Evolutionary conservation across 1,284 basidiomycete species (phyloP), one percentile per base, ranked within the genome.

Genomic region (Hymenochaete sp.): DNA sequence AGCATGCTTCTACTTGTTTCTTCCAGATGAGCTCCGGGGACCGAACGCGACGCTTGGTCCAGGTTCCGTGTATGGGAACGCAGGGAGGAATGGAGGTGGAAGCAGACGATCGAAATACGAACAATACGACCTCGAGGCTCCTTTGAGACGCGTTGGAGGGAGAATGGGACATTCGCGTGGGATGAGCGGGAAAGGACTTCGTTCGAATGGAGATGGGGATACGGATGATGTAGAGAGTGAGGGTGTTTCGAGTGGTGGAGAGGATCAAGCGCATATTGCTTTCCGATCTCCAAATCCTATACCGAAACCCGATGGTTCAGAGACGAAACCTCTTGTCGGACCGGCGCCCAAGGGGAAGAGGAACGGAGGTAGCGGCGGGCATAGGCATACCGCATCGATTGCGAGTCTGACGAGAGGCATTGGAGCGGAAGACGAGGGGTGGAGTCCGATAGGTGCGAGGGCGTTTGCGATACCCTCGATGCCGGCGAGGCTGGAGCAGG

Each of bases 1-100:
- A 11, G 73, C 78, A 10, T 82, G 77, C 58, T 98, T 98, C 72
- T 97, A 95, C 67, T 63, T 88, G 54, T 83, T 84, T 66, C 78
- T 95, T 56, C 89, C 90, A 0, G 78, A 87, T 52, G 79, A 85
- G 49, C 72, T 92, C 53, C 77, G 77, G 53, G 77, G 79, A 43
- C 57, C 73, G 11, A 70, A 71, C 18, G 75, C 78, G 1, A 71
- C 75, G 7, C 64, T 71, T 0, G 65, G 67, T 0, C 71, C 74
- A 0, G 64, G 60, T 18, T 66, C 64, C 11, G 57, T 66, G 26
- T 47, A 44, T 31, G 51, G 57, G 8, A 16, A n/a, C 4, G 32
- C 21, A n/a, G 32, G 32, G 13, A 16, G 21, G 14, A 19, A 19
- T 16, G 32, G 32, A 16, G 5, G 14, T 5, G 32, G 14, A 6